These are phyloP conservation scores for Globisporangium radiosum DNA, from an alignment of 352 stramenopile species.

Conservation along the genomic window DNA sequence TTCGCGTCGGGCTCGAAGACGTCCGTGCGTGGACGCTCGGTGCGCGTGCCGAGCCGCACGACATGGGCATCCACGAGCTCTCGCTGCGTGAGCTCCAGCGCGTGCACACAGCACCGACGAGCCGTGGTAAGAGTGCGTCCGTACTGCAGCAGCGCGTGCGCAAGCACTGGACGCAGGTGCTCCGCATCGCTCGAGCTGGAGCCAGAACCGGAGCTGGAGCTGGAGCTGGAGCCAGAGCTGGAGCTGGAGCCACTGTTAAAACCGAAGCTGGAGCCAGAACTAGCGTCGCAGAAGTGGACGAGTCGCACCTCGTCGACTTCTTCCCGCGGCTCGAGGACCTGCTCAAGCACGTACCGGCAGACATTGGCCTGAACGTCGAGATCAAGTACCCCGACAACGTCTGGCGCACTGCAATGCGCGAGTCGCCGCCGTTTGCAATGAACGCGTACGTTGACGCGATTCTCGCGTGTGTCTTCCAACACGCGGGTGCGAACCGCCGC, in stretches of 20 bases:
- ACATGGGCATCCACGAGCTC: conserved; percentile 68
- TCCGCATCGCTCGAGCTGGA: too few species aligned
- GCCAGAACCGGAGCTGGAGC: not conserved
- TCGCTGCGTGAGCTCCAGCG: conserved; percentile 53
- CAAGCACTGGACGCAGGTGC: conserved; percentile 48
- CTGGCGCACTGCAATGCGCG: conserved; percentile 32
- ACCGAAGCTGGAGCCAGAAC: too few species aligned
- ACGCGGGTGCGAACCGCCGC: conserved; percentile 37
- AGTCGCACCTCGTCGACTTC: conserved; percentile 62
- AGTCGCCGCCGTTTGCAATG: conserved; percentile 50
- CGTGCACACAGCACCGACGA: conserved; percentile 34
- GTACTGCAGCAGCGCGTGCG: conserved; percentile 43
- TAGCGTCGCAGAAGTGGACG: conserved; percentile 11
- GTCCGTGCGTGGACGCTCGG: conserved; percentile 33
- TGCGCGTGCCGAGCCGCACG: conserved; percentile 42
- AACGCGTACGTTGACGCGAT: conserved; percentile 72
- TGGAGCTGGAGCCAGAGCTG: too few species aligned
- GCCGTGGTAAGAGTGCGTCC: conserved; percentile 22
- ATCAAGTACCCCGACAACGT: conserved; percentile 75
- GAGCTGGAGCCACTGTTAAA: too few species aligned
- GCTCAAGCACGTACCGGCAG: conserved; percentile 61
- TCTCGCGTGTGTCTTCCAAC: conserved; percentile 64
- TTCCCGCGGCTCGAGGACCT: conserved; percentile 63
- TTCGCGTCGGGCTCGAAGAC: conserved; percentile 63
- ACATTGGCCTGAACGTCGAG: conserved; percentile 75